Evolutionary conservation across 2,329 filamentous ascomycete genomes (phyloP), one percentile per base, ranked within the genome.

Genomic region (Cladosporium sp.): DNA sequence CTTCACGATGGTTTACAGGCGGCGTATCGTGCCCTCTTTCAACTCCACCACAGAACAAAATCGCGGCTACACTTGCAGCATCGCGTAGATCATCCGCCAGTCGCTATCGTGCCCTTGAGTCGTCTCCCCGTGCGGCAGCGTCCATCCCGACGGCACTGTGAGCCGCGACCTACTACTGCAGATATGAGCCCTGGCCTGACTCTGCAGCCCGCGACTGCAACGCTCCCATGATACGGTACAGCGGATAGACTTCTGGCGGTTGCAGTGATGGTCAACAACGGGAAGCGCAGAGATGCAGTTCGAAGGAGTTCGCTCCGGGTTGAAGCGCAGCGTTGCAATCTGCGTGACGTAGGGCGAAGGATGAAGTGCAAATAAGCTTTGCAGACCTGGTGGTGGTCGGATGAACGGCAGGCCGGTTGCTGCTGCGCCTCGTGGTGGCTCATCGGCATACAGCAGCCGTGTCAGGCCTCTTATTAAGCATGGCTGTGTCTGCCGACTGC

Each of bases 351-450:
- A 59, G 35, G 33, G 56, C 3, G 3, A 31, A 18, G 21, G 5
- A 55, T 55, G 56, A 59, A 11, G 56, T 59, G 33, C 33, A 46
- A 21, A 46, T 59, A 59, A 59, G 56, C 56, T 59, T 59, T 46
- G 55, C 55, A 40, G 31, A 37, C 37, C 35, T 37, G 12, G 33
- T 29, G 7, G 18, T 28, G n/a, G 33, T 40, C 56, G 37, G 56
- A 37, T 59, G 23, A 29, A 18, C 56, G 56, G 56, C 56, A 59
- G 33, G 31, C 2, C 21, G 29, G 33, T n/a, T 44, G 35, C 12
- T 23, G 33, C 56, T 58, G 56, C 56, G 56, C 56, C 56, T 44
- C 56, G 35, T 29, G 56, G 56, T 44, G 55, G 57, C 40, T 49
- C 31, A 16, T 61, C 58, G 58, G 58, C 37, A 31, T 40, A 5